Evolutionary conservation across 495 filamentous ascomycete species (phyloP).

Genomic region (Lentithecium fluviatile): DNA sequence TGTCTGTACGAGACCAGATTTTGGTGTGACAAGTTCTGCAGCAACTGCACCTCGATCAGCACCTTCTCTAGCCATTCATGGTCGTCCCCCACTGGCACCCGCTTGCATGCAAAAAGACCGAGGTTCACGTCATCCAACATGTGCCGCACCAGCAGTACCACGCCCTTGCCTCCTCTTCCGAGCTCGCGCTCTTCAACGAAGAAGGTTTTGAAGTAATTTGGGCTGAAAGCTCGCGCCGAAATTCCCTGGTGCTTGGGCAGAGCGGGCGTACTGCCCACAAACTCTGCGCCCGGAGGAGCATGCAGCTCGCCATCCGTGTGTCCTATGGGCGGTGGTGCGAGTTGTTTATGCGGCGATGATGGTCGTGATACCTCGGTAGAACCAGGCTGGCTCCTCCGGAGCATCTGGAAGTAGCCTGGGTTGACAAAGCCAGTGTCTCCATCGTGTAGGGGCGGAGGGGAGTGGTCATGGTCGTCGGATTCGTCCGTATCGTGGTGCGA

Average conservation of each 20-base stretch:
- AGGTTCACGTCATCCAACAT: slow-evolving; percentile 82
- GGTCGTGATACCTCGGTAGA: slow-evolving; percentile 51
- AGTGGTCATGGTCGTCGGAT: slow-evolving; percentile 36
- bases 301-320: neutral
- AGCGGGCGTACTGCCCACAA: slow-evolving; percentile 51
- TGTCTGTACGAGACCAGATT: slow-evolving; percentile 97
- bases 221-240: slow-evolving; percentile 79
- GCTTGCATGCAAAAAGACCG: slow-evolving; percentile 92
- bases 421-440: slow-evolving; percentile 65
- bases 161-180: slow-evolving; percentile 88
- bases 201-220: slow-evolving; percentile 85
- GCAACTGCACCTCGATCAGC: slow-evolving; percentile 83
- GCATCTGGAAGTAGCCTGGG: slow-evolving; percentile 91
- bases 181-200: slow-evolving; percentile 85
- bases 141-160: slow-evolving; percentile 88
- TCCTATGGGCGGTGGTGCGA: slow-evolving; percentile 50
- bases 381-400: slow-evolving; percentile 61
- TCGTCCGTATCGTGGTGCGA: slow-evolving; percentile 40
- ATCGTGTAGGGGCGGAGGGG: neutral
- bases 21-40: slow-evolving; percentile 86
- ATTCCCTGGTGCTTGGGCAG: slow-evolving; percentile 64
- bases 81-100: slow-evolving; percentile 90
- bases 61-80: slow-evolving; percentile 96
- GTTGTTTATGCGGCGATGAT: slow-evolving; percentile 54
- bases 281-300: slow-evolving; percentile 50